Evolutionary conservation across 1,284 basidiomycete genomes (phyloP), one percentile per base, ranked within the genome.

Genomic region (Fomitopsis pinicola): DNA sequence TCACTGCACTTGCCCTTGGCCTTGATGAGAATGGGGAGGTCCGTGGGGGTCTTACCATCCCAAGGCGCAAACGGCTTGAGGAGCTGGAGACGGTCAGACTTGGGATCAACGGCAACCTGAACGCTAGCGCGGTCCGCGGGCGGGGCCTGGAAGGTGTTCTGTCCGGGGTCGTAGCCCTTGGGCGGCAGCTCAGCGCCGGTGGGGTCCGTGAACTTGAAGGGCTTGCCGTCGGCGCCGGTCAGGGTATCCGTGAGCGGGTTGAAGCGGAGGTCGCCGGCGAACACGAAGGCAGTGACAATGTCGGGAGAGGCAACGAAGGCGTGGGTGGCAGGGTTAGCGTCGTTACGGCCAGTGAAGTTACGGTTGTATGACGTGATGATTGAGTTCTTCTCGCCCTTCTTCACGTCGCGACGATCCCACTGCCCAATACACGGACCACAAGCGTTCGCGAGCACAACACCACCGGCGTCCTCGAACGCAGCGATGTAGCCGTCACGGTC

Each of bases 361-460:
- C 97, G 95, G 89, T 99, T 99, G 89, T 99, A 99, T 30, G 96
- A 98, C 59, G 97, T 97, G 80, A 98, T 94, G 82, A 98, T 97
- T 30, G 95, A 95, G 89, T 99, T 99, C 73, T 86, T 83, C 71
- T 93, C 93, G 72, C 97, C 97, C 87, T 96, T 99, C 85, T 92
- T 90, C 62, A 98, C 92, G 72, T 99, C 97, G 70, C 87, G 80
- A 73, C 97, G 87, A 80, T 99, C 95, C 97, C 97, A 99, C 78
- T 99, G 97, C 73, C 97, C 97, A 70, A 99, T 98, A 80, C 97
- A 98, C 72, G 96, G 97, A 66, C 97, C 97, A 75, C 97, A 99
- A 61, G 97, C 97, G 76, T 99, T 99, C 68, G 97, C 97, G 61
- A 99, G 88, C 46, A 99, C 95, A 63, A 97, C 74, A 75, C 94